Base-by-base conservation (phyloP, 176 grass and related monocot genomes). In the Oryza rufipogon region DNA sequence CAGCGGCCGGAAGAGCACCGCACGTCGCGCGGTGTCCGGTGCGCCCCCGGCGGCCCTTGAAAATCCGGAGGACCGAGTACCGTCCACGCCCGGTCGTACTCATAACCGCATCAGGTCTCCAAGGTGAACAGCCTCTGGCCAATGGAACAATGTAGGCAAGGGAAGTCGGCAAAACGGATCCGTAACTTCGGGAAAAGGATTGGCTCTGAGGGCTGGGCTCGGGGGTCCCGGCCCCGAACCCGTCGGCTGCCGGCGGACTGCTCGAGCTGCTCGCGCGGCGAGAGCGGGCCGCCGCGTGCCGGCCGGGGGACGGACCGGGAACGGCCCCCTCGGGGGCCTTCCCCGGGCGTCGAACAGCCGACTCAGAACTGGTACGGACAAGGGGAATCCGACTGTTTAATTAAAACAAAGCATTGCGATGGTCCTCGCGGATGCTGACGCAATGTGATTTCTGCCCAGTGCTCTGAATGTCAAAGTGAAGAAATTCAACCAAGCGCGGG, bases 121-220 rank as follows among this genome's bases (percentile, higher is more conserved):
- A 88, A 91, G 85, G 89, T 91, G 89, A 91, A 91, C 70, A 87
- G 51, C 85, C 89, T 91, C 86, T 92, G 78, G 86, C 87, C 83
- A 76, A 94, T 91, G 89, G 89, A 94, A 94, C 60, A 91, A 94
- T 91, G 86, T 91, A 94, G 92, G 92, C 86, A 91, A 91, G 89
- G 86, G 92, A 94, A 94, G 88, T 94, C 70, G 89, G 89, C 92
- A 94, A 94, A 91, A 91, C 46, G 85, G 92, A 94, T 94, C 84
- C 92, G 83, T 94, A 94, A 91, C 83, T 84, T 94, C 88, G 73
- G 78, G 77, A 93, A 93, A 93, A 93, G 81, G 91, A 93, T 93
- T 93, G 81, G 81, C 87, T 90, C 85, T 93, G 46, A 93, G 84
- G 91, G 61, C 39, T 88, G 73, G 88, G 85, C 91, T 69, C 81